phyloP scores from a whole-genome alignment of 1,139 yeast species.

The Pichia cactophila region DNA sequence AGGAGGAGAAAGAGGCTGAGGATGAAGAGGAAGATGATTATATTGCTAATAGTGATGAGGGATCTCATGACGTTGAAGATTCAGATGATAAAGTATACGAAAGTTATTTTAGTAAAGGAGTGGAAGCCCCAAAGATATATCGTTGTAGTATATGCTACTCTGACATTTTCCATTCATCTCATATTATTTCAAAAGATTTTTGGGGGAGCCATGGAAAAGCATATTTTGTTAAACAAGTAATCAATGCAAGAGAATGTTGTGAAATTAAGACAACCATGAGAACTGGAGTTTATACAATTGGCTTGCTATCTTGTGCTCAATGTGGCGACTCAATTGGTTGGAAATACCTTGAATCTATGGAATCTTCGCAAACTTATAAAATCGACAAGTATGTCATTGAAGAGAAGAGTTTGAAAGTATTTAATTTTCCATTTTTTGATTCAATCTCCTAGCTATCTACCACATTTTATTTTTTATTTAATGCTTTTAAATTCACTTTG shows the following conservation, averaged over 20 bases:
- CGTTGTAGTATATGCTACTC: slow-evolving; percentile 46
- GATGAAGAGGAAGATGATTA: slow-evolving; percentile 4
- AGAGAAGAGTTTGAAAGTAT: slow-evolving; percentile 20
- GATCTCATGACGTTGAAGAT: neutral
- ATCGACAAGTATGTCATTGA: slow-evolving; percentile 77
- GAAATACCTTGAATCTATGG: slow-evolving; percentile 61
- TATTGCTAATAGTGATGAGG: neutral
- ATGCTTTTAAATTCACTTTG: neutral
- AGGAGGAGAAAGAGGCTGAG: slow-evolving; percentile 1
- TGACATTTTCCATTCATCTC: slow-evolving; percentile 42
- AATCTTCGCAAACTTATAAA: slow-evolving; percentile 55
- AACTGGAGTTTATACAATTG: slow-evolving; percentile 65
- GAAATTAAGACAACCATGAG: slow-evolving; percentile 42
- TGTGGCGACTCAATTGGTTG: slow-evolving; percentile 65
- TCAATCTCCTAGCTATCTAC: neutral
- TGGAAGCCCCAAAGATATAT: slow-evolving; percentile 25
- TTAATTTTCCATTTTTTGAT: neutral
- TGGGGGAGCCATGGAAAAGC: slow-evolving; percentile 49
- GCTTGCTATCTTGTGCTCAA: slow-evolving; percentile 58
- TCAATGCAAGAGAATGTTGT: slow-evolving; percentile 33
- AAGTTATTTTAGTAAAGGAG: neutral
- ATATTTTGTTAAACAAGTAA: slow-evolving; percentile 41
- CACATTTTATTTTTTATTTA: too few relatives aligned
- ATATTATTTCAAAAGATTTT: slow-evolving; percentile 44
- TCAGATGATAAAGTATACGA: neutral